Evolutionary conservation across 176 grass and related monocot species (phyloP).

Genomic region (Tillandsia fasciculata): DNA sequence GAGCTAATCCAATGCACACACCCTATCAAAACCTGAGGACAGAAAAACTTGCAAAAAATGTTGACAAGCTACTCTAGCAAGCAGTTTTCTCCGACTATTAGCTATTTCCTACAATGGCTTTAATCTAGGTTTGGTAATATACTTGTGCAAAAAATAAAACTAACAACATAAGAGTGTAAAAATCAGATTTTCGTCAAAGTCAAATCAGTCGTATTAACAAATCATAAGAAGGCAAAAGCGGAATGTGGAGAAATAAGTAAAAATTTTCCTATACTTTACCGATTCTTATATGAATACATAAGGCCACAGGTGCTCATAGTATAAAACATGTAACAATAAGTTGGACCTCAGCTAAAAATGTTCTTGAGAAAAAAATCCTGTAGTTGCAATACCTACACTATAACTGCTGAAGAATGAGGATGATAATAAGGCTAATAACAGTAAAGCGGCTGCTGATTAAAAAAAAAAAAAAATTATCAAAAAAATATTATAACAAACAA

Average conservation of each 20-base stretch:
- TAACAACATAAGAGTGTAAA: too few relatives aligned
- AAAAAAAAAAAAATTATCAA: conserved; percentile 7
- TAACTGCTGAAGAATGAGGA: conserved; percentile 35
- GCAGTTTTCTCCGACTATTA: not conserved
- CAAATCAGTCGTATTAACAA: not conserved
- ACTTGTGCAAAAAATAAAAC: too few relatives aligned
- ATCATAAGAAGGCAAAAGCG: not conserved
- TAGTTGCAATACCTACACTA: conserved; percentile 33
- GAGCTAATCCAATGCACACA: too few relatives aligned
- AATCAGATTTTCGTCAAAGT: not conserved
- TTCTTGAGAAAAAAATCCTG: conserved; percentile 9
- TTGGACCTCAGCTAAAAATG: conserved; percentile 14
- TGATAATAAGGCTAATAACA: conserved; percentile 9
- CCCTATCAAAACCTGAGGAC: too few relatives aligned
- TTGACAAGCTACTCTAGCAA: too few relatives aligned
- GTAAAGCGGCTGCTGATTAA: conserved; percentile 26
- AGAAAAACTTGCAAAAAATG: too few relatives aligned
- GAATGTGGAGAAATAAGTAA: not conserved
- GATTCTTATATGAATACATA: not conserved
- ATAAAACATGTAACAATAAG: conserved; percentile 6
- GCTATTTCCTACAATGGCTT: too few relatives aligned
- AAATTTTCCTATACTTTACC: not conserved
- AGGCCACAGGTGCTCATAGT: conserved; percentile 13
- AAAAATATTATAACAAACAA: conserved; percentile 13
- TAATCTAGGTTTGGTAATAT: too few relatives aligned